Base-by-base conservation (phyloP, 805 yeast genomes). In the Ogataea minuta region DNA sequence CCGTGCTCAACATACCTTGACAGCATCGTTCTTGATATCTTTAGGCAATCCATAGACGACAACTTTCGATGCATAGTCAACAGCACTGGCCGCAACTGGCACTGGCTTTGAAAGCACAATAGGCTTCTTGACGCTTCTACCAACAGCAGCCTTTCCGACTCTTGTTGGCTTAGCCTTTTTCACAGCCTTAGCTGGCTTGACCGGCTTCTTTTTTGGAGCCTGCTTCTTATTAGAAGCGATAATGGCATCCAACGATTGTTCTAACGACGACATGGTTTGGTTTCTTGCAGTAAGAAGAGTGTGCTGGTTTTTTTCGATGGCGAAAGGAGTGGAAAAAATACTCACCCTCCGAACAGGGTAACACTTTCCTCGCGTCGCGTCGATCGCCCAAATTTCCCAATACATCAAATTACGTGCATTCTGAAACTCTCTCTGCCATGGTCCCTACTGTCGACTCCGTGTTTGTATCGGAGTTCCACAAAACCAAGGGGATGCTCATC, bases 201-300 rank as follows among this genome's bases (percentile, higher is more conserved):
- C 47, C 31, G 44, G 42, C 50, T 46, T 55, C 28, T 48, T 63
- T 33, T 66, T 59, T 28, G 63, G 64, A 29, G 64, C 58, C 21
- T 56, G 39, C 46, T 50, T 56, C 33, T 47, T 54, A 43, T 49
- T 57, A 48, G 85, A 67, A 44, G 95, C 77, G 60, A 91, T 85
- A 64, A 91, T 91, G 56, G 89, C 97, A 71, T 91, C 99, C 60
- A 91, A 79, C 34, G 97, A 87, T 71, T 86, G 84, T 70, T 91
- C 96, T 69, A 91, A 77, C 57, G 84, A 75, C 62, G 95, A 83
- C 90, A 83, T 85, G 43, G 36, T 61, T 30, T 43, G 13, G 19
- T 16, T 16, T 24, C 24, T 11, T 23, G 14, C 32, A 20, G 23
- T 11, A 26, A 31, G 32, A 31, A 13, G 13, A 30, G 25, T 16